Evolutionary conservation across 768 basidiomycete species (phyloP), one percentile per base, ranked within the genome.

Genomic region (Collybia nuda): DNA sequence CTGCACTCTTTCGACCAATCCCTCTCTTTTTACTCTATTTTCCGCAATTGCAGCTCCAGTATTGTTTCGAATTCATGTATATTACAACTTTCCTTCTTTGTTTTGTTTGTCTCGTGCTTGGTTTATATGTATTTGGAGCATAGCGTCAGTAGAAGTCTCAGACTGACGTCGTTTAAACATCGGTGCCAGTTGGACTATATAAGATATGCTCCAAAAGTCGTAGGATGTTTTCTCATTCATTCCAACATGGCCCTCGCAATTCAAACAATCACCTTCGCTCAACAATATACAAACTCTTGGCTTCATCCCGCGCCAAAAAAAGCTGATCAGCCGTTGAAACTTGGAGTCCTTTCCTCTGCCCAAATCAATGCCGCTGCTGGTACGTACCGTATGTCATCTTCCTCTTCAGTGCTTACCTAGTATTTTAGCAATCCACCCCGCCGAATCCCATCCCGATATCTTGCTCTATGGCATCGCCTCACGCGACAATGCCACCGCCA

Each of bases 401-500:
- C 39, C 22, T 17, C 21, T 36, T 43, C 26, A 40, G n/a, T 18
- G 18, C 37, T 29, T 21, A 37, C 47, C 29, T 40, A 7, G 2
- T 21, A 17, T 37, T 14, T 19, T 48, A 62, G 63, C 68, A 12
- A 65, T 71, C 9, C 52, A 55, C 28, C 67, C 67, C 4, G 62
- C 55, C 6, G 37, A 56, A 23, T 59, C 56, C 2, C 67, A 68
- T 41, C 62, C 65, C 5, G 70, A 69, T 35, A 64, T 62, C 40
- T 52, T 61, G 2, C 53, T 69, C 8, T 64, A 65, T 41, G 67
- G 65, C 11, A 59, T 69, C 17, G 70, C 65, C 22, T 63, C 67
- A 1, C 58, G 67, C 12, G 63, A 68, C 43, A 21, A 23, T 1
- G 43, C 47, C 65, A 42, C 61, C 71, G 84, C 81, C 4, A 56